Evolutionary conservation across 1,139 yeast genomes (phyloP).

Genomic region (Suhomyces bokatorum): DNA sequence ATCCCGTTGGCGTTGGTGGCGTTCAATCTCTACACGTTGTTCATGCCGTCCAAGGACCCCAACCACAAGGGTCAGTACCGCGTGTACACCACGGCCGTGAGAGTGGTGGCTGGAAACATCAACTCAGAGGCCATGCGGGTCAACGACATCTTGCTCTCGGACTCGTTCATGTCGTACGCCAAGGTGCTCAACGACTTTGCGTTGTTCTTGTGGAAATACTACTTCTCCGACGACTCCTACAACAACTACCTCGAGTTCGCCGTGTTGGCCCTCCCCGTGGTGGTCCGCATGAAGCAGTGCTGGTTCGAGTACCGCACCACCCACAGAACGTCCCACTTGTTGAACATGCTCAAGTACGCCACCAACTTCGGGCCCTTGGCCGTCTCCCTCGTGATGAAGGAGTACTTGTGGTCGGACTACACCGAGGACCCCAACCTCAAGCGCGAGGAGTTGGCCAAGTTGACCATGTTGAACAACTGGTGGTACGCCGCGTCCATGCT

Average conservation of each 20-base stretch:
- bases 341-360: constrained; percentile 73
- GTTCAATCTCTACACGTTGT: constrained; percentile 14
- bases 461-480: constrained; percentile 26
- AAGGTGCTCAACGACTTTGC: constrained; percentile 73
- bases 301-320: constrained; percentile 61
- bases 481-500: constrained; percentile 58
- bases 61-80: constrained; percentile 41
- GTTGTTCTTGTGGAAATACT: constrained; percentile 40
- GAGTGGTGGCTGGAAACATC: constrained; percentile 59
- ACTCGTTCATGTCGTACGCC: constrained; percentile 76
- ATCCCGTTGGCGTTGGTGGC: constrained; percentile 13
- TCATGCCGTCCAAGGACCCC: constrained; percentile 12
- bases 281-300: constrained; percentile 80
- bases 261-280: constrained; percentile 60
- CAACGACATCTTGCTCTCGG: constrained; percentile 78
- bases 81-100: constrained; percentile 46
- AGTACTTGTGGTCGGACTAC: constrained; percentile 12
- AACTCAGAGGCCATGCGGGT: constrained; percentile 59
- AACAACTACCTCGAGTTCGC: constrained; percentile 46
- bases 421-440: constrained; percentile 9
- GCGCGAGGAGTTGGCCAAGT: constrained; percentile 11
- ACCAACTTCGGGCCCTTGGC: constrained; percentile 68
- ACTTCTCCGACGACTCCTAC: constrained; percentile 28
- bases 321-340: constrained; percentile 54
- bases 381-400: constrained; percentile 41